Base-by-base conservation (phyloP, 352 stramenopile species). In the Pythium brachiatum region DNA sequence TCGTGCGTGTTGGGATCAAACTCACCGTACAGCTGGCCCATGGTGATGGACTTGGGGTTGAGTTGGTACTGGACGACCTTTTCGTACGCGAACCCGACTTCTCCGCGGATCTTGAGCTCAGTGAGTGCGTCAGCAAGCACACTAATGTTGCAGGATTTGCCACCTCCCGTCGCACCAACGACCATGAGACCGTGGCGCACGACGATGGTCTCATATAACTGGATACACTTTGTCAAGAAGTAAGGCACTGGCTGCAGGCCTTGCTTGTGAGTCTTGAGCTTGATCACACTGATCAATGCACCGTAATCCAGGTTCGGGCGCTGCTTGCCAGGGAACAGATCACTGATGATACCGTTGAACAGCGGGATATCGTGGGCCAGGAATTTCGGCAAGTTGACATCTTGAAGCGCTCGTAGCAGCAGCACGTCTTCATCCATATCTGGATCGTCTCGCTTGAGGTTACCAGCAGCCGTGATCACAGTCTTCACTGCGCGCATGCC, bases 331-430 rank as follows among this genome's bases (percentile, higher is more conserved):
- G 95, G 94, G 62, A 98, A 98, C 13, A 98, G 76, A 68, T 98
- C 95, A 53, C 79, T 96, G 54, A 97, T 96, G 60, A 98, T 98
- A 39, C 95, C 95, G 44, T 96, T 95, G 69, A 98, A 98, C 7
- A 98, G 74, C 21, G 91, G 91, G 43, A 98, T 96, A 70, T 98
- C 95, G 44, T 97, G 93, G 2, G 84, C 90, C 13, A 98, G 62
- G 69, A 98, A 98, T 60, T 98, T 98, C 0, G 95, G 90, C 31
- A 98, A 69, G 62, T 98, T 98, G 8, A 98, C 95, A 59, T 98
- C 95, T 58, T 98, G 96, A 38, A 98, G 85, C 2, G 93, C 90
- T 9, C 93, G 78, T 18, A 98, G 65, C n/a, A 98, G 70, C 12
- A 98, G 69, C 4, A 98, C 86, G 38, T 98, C 92, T 64, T 98